Evolutionary conservation across 768 basidiomycete species (phyloP), one percentile per base, ranked within the genome.

Genomic region (Coprinopsis sp.): DNA sequence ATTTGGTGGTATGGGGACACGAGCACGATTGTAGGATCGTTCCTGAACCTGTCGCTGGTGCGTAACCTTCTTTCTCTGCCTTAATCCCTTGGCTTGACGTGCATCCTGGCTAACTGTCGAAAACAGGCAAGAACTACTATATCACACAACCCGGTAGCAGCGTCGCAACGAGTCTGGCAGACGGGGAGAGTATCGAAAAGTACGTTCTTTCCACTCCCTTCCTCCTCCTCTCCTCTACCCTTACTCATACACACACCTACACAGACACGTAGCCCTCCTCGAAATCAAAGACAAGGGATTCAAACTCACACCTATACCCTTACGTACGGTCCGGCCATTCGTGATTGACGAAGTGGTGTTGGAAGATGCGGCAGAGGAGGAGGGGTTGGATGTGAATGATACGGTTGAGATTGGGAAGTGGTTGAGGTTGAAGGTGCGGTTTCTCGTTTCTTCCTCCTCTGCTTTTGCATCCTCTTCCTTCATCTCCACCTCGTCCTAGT

Each of bases 1-100:
- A 97, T 56, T 76, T 99, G 13, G 90, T 99, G 6, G 74, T 99
- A 2, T 99, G 96, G 96, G 96, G 96, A 6, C 96, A 99, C 62
- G 96, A 99, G 64, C 96, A 99, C 60, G 96, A 98, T 64, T 98
- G 95, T 58, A 81, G 94, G 24, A 88, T 95, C 44, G 71, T 81
- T 2, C 95, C 96, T 1, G 91, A 96, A 58, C 77, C 82, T 4
- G 95, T 99, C 6, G 84, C 91, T 3, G 92, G n/a, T n/a, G n/a
- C n/a, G n/a, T n/a, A n/a, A n/a, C n/a, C n/a, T n/a, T n/a, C n/a
- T n/a, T n/a, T n/a, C n/a, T n/a, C n/a, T n/a, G n/a, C n/a, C n/a
- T n/a, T n/a, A n/a, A n/a, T n/a, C n/a, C n/a, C n/a, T n/a, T n/a
- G n/a, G n/a, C n/a, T n/a, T n/a, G n/a, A n/a, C n/a, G n/a, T n/a